Evolutionary conservation across 2,329 filamentous ascomycete genomes (phyloP).

Genomic region (Fusarium agapanthi): DNA sequence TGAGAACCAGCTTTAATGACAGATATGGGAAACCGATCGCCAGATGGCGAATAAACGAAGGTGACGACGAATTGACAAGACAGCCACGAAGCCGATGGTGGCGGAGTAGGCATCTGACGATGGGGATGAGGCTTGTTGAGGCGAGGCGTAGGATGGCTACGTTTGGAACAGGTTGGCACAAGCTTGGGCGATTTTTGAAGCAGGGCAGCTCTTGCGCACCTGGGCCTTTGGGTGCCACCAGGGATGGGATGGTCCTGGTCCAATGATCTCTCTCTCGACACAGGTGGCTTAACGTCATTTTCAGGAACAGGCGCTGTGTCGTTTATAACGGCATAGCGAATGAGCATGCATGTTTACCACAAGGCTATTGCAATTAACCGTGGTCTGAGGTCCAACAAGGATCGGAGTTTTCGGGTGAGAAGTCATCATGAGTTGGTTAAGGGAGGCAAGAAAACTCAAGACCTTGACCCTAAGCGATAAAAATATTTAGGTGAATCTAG

Average conservation of each 20-base stretch:
- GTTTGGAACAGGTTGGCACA: slow-evolving; percentile 14
- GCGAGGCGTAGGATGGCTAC: slow-evolving; percentile 23
- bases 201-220: slow-evolving; percentile 37
- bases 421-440: slow-evolving; percentile 14
- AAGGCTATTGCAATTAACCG: neutral
- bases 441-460: too few species aligned
- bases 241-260: slow-evolving; percentile 30
- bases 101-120: slow-evolving; percentile 43
- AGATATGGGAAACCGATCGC: slow-evolving; percentile 8
- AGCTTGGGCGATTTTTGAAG: slow-evolving; percentile 25
- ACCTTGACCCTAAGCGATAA: too few species aligned
- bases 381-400: slow-evolving; percentile 19
- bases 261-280: slow-evolving; percentile 25
- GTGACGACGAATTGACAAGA: slow-evolving; percentile 37
- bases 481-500: too few species aligned
- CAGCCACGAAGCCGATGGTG: slow-evolving; percentile 42
- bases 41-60: slow-evolving; percentile 29
- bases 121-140: slow-evolving; percentile 43
- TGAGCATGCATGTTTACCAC: neutral
- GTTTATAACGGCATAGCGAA: slow-evolving; percentile 6
- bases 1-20: slow-evolving; percentile 16
- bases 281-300: slow-evolving; percentile 16
- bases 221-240: slow-evolving; percentile 26
- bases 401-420: slow-evolving; percentile 15
- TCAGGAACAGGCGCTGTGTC: slow-evolving; percentile 6